These are phyloP conservation scores for Vaccinium myrtillus DNA, from an alignment of 148 eudicot species.

Conservation along the genomic window DNA sequence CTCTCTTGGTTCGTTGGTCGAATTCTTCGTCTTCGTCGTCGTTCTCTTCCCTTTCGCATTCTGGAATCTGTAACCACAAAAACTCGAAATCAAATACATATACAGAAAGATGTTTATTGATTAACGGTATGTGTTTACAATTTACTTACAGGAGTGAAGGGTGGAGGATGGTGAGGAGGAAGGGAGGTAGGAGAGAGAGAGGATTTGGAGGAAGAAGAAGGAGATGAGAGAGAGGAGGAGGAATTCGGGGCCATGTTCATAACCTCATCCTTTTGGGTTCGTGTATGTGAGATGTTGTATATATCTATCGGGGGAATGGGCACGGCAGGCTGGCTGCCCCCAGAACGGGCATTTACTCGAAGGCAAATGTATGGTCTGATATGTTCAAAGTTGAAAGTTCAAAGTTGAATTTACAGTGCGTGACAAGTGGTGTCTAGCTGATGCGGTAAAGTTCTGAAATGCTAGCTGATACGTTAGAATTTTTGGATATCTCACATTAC, in stretches of 20 bases:
- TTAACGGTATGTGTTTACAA: neutral
- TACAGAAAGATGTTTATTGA: neutral
- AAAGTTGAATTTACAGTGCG: no score
- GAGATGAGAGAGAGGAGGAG: conserved; percentile 41
- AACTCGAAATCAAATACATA: neutral
- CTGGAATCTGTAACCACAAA: conserved; percentile 61
- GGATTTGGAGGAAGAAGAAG: conserved; percentile 40
- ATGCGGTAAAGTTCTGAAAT: no score
- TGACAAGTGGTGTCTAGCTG: no score
- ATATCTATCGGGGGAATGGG: neutral
- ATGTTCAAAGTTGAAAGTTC: no score
- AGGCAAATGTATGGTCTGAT: no score
- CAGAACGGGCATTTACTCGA: no score
- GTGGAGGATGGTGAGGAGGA: conserved; percentile 53
- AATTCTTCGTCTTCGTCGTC: conserved; percentile 56
- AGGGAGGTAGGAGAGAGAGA: conserved; percentile 39
- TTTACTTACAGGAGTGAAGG: conserved; percentile 74
- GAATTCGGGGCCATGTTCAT: conserved; percentile 42
- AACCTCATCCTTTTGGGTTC: neutral
- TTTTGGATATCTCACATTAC: no score
- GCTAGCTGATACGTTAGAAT: no score
- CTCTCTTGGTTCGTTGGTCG: conserved; percentile 31
- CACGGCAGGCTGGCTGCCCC: no score
- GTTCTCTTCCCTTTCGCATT: conserved; percentile 56
- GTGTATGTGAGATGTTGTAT: neutral